A percentile compares a stretch with the other conserved stretches of the same genome.
These are phyloP conservation scores for Aureobasidium uvarum DNA, from an alignment of 2,329 filamentous ascomycete genomes.

Conservation along the genomic window DNA sequence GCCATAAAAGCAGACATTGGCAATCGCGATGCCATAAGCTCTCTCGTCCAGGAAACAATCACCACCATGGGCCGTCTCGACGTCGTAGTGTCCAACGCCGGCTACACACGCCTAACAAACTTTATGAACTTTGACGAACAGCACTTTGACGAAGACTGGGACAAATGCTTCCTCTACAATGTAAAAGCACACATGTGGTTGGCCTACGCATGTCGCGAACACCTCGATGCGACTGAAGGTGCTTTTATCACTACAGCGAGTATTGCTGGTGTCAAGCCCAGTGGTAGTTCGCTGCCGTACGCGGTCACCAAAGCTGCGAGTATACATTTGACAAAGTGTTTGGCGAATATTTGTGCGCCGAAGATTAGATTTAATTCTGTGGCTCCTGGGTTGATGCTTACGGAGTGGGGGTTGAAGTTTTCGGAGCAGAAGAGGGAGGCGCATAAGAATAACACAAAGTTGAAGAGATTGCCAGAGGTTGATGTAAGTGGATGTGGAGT, in stretches of 20 bases:
- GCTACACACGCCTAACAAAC: conserved; percentile 44
- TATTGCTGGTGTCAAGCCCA: conserved; percentile 62
- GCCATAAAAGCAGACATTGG: conserved; percentile 49
- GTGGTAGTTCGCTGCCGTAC: conserved; percentile 57
- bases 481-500: conserved; percentile 41
- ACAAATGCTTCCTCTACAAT: conserved; percentile 59
- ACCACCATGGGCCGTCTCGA: conserved; percentile 49
- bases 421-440: conserved; percentile 47
- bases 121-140: conserved; percentile 54
- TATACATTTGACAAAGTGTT: conserved; percentile 56
- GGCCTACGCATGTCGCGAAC: conserved; percentile 54
- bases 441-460: conserved; percentile 33
- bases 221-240: conserved; percentile 58
- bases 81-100: conserved; percentile 46
- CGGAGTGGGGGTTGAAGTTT: conserved; percentile 52
- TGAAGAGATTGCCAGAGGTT: conserved; percentile 36
- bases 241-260: conserved; percentile 64
- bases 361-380: conserved; percentile 61
- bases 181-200: conserved; percentile 63
- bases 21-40: conserved; percentile 44
- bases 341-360: conserved; percentile 55
- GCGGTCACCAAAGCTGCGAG: conserved; percentile 41
- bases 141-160: conserved; percentile 59
- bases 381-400: conserved; percentile 51
- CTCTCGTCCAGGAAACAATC: conserved; percentile 47